Percentiles rank a stretch among this genome's conserved stretches.
Conservation (phyloP, 2,329 filamentous ascomycete species). For the Pseudopyrenochaeta lycopersici region DNA sequence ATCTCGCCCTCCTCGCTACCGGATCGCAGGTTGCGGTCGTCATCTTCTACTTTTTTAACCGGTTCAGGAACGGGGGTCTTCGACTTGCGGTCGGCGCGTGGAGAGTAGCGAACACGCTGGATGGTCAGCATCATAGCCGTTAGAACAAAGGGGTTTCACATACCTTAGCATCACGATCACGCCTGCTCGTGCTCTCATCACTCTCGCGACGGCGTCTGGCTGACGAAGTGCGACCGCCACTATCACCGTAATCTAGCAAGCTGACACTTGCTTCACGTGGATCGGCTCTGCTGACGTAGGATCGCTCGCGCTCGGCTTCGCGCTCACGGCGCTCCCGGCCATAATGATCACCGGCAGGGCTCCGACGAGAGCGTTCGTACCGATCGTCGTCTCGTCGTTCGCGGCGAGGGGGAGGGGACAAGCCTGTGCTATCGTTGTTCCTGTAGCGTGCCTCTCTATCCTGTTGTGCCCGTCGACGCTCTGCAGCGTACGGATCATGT, state of each 20-base stretch:
- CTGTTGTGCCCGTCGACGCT: slow-evolving; percentile 90
- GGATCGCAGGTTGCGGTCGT: slow-evolving; percentile 75
- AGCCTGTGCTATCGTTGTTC: slow-evolving; percentile 75
- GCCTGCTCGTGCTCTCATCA: slow-evolving; percentile 61
- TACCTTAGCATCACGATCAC: slow-evolving; percentile 57
- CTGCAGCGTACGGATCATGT: slow-evolving; percentile 91
- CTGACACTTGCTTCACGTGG: slow-evolving; percentile 77
- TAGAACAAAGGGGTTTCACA: slow-evolving; percentile 14
- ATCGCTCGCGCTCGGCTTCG: slow-evolving; percentile 88
- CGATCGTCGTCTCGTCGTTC: slow-evolving; percentile 51
- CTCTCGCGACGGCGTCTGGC: slow-evolving; percentile 77
- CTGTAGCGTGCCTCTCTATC: slow-evolving; percentile 94
- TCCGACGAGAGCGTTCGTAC: slow-evolving; percentile 64
- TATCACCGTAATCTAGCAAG: slow-evolving; percentile 89
- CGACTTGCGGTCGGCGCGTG: slow-evolving; percentile 65
- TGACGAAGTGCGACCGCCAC: slow-evolving; percentile 59
- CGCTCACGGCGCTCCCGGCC: slow-evolving; percentile 87
- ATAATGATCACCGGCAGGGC: slow-evolving; percentile 70
- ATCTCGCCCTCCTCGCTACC: slow-evolving; percentile 99
- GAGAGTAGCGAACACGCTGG: slow-evolving; percentile 59
- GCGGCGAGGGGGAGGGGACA: slow-evolving; percentile 61
- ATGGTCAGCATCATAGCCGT: slow-evolving; percentile 14
- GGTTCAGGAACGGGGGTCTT: slow-evolving; percentile 60
- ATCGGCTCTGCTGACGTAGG: slow-evolving; percentile 81
- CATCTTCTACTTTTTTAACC: slow-evolving; percentile 59